Base-by-base conservation (phyloP, 2,329 filamentous ascomycete species). In the Sordariomycetes sp. region DNA sequence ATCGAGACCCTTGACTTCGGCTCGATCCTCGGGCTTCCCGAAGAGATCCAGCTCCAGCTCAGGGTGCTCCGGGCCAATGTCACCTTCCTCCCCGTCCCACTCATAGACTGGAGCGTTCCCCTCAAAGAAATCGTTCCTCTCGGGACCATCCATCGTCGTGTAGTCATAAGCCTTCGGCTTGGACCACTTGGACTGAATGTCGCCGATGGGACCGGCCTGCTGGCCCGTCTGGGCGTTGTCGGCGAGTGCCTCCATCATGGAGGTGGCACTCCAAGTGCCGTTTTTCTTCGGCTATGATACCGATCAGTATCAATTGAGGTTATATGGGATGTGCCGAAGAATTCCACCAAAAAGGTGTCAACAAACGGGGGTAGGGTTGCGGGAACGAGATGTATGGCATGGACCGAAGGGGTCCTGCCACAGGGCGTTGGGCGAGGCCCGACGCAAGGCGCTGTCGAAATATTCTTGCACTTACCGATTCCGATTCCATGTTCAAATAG, bases 31-130 rank as follows among this genome's bases (percentile, higher is more conserved):
- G 0, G 80, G 77, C 58, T 74, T 69, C 4, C 84, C 84, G 60
- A 95, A 99, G 7, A 99, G 82, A 64, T 87, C 76, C 8, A 79
- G 64, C 74, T 97, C 93, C 0, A 99, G 81, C 54, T 83, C 80
- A 0, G 79, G 75, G 57, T 86, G 80, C 55, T 76, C 76, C 0
- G 91, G 91, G 7, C 87, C 93, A 58, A 99, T 77, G 48, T 97
- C 93, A 2, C 93, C 94, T 64, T 80, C 89, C 2, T 96, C 90
- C 12, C 91, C 90, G 20, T 85, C 79, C 88, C 89, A 97, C 66
- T 92, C 83, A 65, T 97, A 97, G 51, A 88, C 77, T 0, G 68
- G 73, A n/a, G 83, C 86, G 58, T 81, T 80, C 43, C 75, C 70
- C 16, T 78, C 80, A 72, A 78, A 83, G 2, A 68, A 65, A 12